Base-by-base conservation (phyloP, 1,284 basidiomycete species). In the Austroboletus niveus region DNA sequence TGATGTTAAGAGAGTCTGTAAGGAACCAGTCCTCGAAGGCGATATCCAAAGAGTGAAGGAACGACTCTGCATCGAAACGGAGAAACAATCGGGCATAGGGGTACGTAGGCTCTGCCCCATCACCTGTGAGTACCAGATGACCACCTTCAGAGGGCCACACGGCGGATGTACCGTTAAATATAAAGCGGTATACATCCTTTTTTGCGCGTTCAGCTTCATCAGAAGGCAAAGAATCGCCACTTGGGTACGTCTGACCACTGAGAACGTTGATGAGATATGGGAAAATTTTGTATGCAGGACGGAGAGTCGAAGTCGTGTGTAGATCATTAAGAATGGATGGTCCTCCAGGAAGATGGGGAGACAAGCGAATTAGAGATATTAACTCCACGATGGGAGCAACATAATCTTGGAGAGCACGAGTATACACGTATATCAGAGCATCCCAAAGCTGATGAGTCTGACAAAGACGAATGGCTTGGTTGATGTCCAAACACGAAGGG, bases 21-120 rank as follows among this genome's bases (percentile, higher is more conserved):
- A 98, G 80, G 69, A 90, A 96, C 1, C 87, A 72, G 62, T 98
- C 94, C 69, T 99, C 97, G 59, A 98, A 96, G 0, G 92, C 94
- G 48, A 95, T 83, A 69, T 99, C 97, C 57, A 99, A 77, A 1
- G 90, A 86, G 65, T 99, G 94, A 11, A 99, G 81, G 66, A 98
- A 90, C 0, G 94, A 92, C 69, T 99, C 97, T 5, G 96, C 82
- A 66, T 99, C 95, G 63, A 97, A 96, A 7, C 79, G 82, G 11
- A 98, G 78, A 0, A 99, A 75, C 9, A 93, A 77, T 9, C 89
- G 84, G 17, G 91, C 81, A 63, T 98, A 98, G 2, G 96, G 96
- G 63, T 94, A 97, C 2, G 89, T 86, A 34, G 86, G 87, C 61
- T 92, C 90, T 8, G 74, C 68, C 5, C 79, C 84, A 38, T 82